These are phyloP conservation scores for Trichoderma asperellum DNA, from an alignment of 2,329 filamentous ascomycete species.

Conservation along the genomic window DNA sequence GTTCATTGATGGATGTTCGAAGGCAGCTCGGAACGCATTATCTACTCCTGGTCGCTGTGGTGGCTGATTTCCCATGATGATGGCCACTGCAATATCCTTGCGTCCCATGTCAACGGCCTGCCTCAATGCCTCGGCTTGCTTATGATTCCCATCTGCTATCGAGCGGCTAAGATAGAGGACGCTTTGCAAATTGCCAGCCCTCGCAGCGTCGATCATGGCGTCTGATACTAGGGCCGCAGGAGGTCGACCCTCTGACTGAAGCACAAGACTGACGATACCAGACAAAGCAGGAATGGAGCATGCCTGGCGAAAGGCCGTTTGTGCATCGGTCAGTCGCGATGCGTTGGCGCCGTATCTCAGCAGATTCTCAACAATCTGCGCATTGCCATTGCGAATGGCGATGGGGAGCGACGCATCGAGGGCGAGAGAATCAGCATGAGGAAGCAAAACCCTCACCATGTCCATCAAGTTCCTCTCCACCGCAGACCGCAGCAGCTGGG, in stretches of 20 bases:
- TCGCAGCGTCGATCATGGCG: conserved; percentile 56
- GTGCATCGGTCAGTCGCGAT: conserved; percentile 52
- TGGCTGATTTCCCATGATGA: conserved; percentile 57
- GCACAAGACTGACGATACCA: conserved; percentile 52
- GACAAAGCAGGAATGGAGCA: conserved; percentile 52
- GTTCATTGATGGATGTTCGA: conserved; percentile 50
- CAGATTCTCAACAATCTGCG: conserved; percentile 51
- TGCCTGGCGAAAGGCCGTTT: conserved; percentile 57
- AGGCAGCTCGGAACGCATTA: conserved; percentile 54
- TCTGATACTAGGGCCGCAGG: conserved; percentile 50
- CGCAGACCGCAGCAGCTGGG: conserved; percentile 55
- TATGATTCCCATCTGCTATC: conserved; percentile 57
- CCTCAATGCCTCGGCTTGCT: conserved; percentile 57
- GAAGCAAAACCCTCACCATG: conserved; percentile 58
- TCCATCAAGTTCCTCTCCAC: conserved; percentile 55
- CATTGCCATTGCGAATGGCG: conserved; percentile 52
- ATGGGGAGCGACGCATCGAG: conserved; percentile 55
- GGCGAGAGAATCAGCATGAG: conserved; percentile 55
- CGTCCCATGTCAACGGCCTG: conserved; percentile 53
- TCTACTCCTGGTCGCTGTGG: conserved; percentile 54
- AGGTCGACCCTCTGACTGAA: conserved; percentile 55
- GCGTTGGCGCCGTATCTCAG: conserved; percentile 56
- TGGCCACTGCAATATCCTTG: conserved; percentile 58
- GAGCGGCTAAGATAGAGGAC: conserved; percentile 57
- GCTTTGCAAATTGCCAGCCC: conserved; percentile 54